Evolutionary conservation across 345 rosid species (phyloP).

Genomic region (Corymbia maculata): DNA sequence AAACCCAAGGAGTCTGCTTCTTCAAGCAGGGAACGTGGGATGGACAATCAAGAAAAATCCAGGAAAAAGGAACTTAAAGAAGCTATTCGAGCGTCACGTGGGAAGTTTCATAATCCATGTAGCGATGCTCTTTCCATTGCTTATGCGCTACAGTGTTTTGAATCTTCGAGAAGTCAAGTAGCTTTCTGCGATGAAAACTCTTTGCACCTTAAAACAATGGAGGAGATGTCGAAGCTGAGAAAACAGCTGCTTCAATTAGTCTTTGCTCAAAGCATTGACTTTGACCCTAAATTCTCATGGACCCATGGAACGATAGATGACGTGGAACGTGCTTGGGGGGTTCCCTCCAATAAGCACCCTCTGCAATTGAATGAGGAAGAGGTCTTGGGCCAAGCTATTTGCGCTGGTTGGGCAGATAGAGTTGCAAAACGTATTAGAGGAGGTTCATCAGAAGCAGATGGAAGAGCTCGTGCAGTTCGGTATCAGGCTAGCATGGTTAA

Average conservation of each 20-base stretch:
- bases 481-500: constrained; percentile 67
- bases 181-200: constrained; percentile 52
- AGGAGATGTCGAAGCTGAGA: constrained; percentile 84
- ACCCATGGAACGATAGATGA: constrained; percentile 52
- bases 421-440: constrained; percentile 56
- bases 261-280: constrained; percentile 32
- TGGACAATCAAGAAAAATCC: constrained; percentile 38
- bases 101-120: constrained; percentile 61
- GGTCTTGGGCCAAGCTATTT: constrained; percentile 63
- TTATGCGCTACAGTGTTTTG: constrained; percentile 67
- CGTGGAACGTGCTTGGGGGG: constrained; percentile 65
- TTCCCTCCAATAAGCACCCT: constrained; percentile 31
- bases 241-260: constrained; percentile 72
- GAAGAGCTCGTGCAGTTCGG: constrained; percentile 35
- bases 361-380: constrained; percentile 61
- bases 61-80: constrained; percentile 54
- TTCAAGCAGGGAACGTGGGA: constrained; percentile 2
- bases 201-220: constrained; percentile 75
- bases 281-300: constrained; percentile 56
- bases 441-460: constrained; percentile 17
- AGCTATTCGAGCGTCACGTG: constrained; percentile 34
- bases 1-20: constrained; percentile 4
- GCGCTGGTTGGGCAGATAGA: constrained; percentile 97
- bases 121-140: constrained; percentile 78
- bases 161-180: constrained; percentile 26